Conservation (phyloP, 2,329 filamentous ascomycete genomes). For the Penicillium sp. region DNA sequence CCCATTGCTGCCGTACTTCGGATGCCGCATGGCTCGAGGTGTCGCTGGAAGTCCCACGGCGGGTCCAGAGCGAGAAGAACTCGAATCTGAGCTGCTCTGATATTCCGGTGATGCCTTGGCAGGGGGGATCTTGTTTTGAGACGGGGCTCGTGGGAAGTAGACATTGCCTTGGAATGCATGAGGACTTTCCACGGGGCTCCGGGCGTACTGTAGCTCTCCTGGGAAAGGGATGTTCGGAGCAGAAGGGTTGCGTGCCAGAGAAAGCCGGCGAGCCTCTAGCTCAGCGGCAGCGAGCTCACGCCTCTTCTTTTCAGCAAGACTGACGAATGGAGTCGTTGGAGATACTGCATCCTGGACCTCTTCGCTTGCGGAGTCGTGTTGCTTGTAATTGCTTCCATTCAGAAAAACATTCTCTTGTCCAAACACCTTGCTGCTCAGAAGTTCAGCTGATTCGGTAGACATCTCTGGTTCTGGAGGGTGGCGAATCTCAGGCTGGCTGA, state of each 20-base stretch:
- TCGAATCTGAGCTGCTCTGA: slow-evolving; percentile 40
- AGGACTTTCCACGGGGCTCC: slow-evolving; percentile 46
- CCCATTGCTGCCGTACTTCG: slow-evolving; percentile 56
- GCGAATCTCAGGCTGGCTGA: slow-evolving; percentile 30
- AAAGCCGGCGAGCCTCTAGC: slow-evolving; percentile 82
- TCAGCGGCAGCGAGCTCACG: slow-evolving; percentile 77
- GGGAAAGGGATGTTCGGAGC: slow-evolving; percentile 79
- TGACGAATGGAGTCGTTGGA: slow-evolving; percentile 23
- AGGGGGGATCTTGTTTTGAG: slow-evolving; percentile 32
- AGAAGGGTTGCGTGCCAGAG: slow-evolving; percentile 74
- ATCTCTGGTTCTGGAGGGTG: slow-evolving; percentile 27
- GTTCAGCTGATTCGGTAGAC: slow-evolving; percentile 9
- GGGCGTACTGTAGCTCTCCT: slow-evolving; percentile 46
- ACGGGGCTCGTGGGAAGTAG: slow-evolving; percentile 34
- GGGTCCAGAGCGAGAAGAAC: slow-evolving; percentile 44
- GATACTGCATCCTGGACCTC: slow-evolving; percentile 25
- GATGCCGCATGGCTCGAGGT: slow-evolving; percentile 83
- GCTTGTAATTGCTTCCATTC: slow-evolving; percentile 9
- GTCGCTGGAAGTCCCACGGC: slow-evolving; percentile 82
- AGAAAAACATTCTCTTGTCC: slow-evolving; percentile 9
- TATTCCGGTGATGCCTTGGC: slow-evolving; percentile 40
- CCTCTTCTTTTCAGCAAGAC: slow-evolving; percentile 63
- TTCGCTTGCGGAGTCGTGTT: slow-evolving; percentile 14
- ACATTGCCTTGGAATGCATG: slow-evolving; percentile 35
- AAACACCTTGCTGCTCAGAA: slow-evolving; percentile 12